Percentiles rank a stretch among this genome's conserved stretches.
Evolutionary conservation across 495 filamentous ascomycete species (phyloP).

Genomic region (Polyplosphaeria fusca): DNA sequence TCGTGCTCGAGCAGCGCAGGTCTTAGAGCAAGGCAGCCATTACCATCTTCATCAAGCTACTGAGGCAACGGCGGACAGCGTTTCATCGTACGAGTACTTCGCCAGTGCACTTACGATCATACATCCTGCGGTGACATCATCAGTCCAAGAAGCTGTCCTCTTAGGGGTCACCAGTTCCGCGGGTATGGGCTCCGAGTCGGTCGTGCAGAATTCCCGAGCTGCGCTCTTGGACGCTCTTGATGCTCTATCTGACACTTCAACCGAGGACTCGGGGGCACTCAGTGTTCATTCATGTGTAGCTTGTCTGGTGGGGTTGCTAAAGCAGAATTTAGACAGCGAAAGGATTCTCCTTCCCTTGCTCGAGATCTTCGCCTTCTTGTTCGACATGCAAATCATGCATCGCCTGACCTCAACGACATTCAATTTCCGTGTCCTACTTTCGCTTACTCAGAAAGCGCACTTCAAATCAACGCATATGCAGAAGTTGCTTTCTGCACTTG

Average conservation of each 20-base stretch:
- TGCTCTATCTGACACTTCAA: constrained; percentile 37
- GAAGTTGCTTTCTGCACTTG: constrained; percentile 73
- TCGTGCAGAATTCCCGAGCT: constrained; percentile 68
- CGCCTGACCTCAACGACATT: constrained; percentile 32
- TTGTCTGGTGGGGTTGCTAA: constrained; percentile 47
- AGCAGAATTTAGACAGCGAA: constrained; percentile 55
- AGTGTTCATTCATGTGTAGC: constrained; percentile 43
- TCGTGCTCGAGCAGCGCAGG: constrained; percentile 60
- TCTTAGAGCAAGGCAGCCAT: constrained; percentile 16
- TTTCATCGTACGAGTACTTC: constrained; percentile 41
- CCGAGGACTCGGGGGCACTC: constrained; percentile 38
- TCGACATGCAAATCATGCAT: constrained; percentile 54
- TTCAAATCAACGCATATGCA: constrained; percentile 76
- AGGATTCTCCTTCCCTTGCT: constrained; percentile 70
- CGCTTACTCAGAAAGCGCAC: constrained; percentile 69
- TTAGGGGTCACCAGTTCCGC: constrained; percentile 79
- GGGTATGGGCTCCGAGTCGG: constrained; percentile 75
- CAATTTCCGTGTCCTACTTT: constrained; percentile 59
- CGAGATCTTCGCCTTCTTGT: constrained; percentile 70
- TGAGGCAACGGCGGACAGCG: constrained; percentile 11
- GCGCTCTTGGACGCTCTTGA: constrained; percentile 54
- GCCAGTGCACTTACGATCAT: constrained; percentile 22
- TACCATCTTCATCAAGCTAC: constrained; percentile 1
- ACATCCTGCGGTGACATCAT: constrained; percentile 34
- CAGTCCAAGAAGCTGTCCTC: constrained; percentile 48